phyloP scores from a whole-genome alignment of 352 stramenopile genomes.

The Phytophthora cryptogea region DNA sequence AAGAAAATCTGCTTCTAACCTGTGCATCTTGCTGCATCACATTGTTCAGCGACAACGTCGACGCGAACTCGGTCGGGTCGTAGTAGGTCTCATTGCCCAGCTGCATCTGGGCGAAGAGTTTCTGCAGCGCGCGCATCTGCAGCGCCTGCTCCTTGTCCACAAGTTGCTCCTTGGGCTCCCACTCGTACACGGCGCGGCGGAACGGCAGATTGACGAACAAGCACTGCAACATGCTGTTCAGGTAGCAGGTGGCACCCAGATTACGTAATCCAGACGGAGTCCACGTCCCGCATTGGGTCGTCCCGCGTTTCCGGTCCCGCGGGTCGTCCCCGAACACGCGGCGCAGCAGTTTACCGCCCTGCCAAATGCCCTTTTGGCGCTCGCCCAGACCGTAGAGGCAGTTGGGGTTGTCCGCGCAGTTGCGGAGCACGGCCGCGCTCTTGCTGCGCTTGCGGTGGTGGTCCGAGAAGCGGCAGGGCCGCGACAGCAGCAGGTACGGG shows the following conservation, averaged over 20 bases:
- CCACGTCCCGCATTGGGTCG: neutral
- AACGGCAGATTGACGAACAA: slow-evolving; percentile 79
- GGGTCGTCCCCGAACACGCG: slow-evolving; percentile 72
- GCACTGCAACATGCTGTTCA: slow-evolving; percentile 89
- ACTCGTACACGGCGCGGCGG: slow-evolving; percentile 78
- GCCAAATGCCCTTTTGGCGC: slow-evolving; percentile 75
- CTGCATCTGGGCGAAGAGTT: slow-evolving; percentile 87
- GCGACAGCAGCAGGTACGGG: slow-evolving; percentile 53
- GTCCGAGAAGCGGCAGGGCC: slow-evolving; percentile 57
- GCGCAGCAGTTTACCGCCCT: slow-evolving; percentile 52
- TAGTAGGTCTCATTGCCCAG: slow-evolving; percentile 69
- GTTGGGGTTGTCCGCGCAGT: slow-evolving; percentile 86
- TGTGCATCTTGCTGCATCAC: slow-evolving; percentile 89
- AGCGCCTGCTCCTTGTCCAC: slow-evolving; percentile 54
- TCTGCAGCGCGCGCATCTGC: slow-evolving; percentile 83
- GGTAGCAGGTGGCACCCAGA: slow-evolving; percentile 87
- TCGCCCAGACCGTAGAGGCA: slow-evolving; percentile 87
- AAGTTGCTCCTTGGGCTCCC: slow-evolving; percentile 62
- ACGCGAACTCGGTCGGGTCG: slow-evolving; percentile 80
- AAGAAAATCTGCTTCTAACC: slow-evolving; percentile 31
- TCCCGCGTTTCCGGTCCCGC: slow-evolving; percentile 45
- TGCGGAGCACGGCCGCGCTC: slow-evolving; percentile 38
- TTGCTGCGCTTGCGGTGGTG: slow-evolving; percentile 67
- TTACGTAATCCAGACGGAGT: slow-evolving; percentile 79
- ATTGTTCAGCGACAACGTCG: slow-evolving; percentile 79